phyloP scores from a whole-genome alignment of 306 rosid genomes.

The Heteromeles arbutifolia region DNA sequence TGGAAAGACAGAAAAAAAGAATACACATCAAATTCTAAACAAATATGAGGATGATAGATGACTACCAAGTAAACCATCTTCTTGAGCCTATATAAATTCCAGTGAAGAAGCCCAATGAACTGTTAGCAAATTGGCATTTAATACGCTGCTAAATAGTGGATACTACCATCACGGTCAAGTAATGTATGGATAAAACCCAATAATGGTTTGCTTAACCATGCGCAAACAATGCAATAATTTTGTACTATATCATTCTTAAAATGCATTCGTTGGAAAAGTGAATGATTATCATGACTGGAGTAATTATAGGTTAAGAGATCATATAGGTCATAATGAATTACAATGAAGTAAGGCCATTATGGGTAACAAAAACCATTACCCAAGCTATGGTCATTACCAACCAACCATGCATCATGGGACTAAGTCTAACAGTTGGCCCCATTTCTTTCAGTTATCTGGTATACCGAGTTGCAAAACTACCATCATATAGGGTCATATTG shows the following conservation, averaged over 20 bases:
- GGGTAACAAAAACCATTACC: neutral
- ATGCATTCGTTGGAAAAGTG: neutral
- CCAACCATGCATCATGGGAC: neutral
- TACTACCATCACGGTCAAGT: neutral
- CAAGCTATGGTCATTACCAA: neutral
- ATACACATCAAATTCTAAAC: neutral
- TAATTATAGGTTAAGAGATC: neutral
- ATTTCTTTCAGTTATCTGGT: neutral
- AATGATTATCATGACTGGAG: neutral
- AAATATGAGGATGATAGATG: neutral
- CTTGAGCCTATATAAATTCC: neutral
- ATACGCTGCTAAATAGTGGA: neutral
- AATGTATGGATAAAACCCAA: neutral
- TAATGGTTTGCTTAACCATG: neutral
- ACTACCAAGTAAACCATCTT: neutral
- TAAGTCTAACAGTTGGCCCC: neutral
- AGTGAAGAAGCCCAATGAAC: neutral
- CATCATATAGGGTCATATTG: neutral
- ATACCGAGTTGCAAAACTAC: neutral
- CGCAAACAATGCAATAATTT: neutral
- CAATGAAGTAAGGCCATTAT: neutral
- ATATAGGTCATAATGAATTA: neutral
- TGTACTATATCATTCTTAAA: neutral
- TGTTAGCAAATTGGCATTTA: neutral
- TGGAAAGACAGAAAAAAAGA: neutral